A percentile compares a stretch with the other conserved stretches of the same genome.
Evolutionary conservation across 2,329 filamentous ascomycete species (phyloP).

Genomic region (Neofusicoccum cordaticola): DNA sequence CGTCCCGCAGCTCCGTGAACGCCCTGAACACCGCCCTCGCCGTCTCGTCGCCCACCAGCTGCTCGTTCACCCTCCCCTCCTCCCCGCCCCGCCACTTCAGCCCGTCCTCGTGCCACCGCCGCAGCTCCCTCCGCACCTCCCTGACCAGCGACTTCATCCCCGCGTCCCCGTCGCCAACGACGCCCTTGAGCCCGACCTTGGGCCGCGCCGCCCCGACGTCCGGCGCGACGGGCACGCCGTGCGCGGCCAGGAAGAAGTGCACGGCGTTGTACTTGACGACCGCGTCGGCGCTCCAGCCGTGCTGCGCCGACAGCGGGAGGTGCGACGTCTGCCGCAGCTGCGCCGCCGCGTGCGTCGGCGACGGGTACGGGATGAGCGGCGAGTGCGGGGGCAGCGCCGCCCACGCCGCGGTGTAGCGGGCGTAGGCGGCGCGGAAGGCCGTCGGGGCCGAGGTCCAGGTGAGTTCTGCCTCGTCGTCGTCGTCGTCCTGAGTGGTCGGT

Average conservation of each 20-base stretch:
- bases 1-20: slow-evolving; percentile 15
- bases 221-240: slow-evolving; percentile 12
- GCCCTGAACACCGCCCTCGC: slow-evolving; percentile 10
- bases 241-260: slow-evolving; percentile 17
- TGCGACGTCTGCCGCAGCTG: neutral
- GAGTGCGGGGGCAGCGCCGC: neutral
- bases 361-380: slow-evolving; percentile 4
- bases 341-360: neutral
- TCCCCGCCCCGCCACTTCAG: neutral
- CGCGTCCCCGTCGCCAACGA: neutral
- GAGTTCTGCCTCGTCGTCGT: neutral
- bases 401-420: slow-evolving; percentile 2
- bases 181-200: neutral
- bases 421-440: neutral
- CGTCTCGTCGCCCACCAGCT: slow-evolving; percentile 3
- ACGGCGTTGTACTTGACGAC: slow-evolving; percentile 10
- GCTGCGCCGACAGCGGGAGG: neutral
- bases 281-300: slow-evolving; percentile 1
- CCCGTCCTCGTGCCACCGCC: slow-evolving; percentile 14
- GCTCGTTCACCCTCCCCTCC: neutral
- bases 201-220: neutral
- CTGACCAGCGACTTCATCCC: neutral
- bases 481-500: neutral
- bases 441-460: neutral
- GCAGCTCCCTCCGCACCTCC: slow-evolving; percentile 4